Evolutionary conservation across 805 yeast genomes (phyloP), one percentile per base, ranked within the genome.

Genomic region (Saccharomyces eubayanus): DNA sequence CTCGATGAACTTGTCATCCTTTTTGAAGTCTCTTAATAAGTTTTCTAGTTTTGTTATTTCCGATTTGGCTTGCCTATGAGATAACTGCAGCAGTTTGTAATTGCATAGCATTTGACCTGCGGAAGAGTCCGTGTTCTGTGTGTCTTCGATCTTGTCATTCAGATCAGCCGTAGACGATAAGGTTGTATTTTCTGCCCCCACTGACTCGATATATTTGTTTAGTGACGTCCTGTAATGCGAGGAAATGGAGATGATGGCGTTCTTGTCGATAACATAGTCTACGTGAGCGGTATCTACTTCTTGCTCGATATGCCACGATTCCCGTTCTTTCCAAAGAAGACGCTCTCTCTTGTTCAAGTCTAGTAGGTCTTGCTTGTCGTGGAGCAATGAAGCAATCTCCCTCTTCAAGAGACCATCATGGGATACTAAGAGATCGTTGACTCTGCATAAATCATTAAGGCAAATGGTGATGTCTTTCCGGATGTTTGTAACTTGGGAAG

Each of bases 381-480:
- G 50, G 21, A 49, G 47, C 21, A 64, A 48, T 9, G 31, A 28
- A 3, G 50, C 56, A 12, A 67, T 59, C 47, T 62, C 63, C 20
- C 49, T 58, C 46, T 54, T 61, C 12, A 67, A 56, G 28, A 61
- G 57, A 9, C 69, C 70, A 52, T 64, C 62, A 48, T 56, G 57
- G 1, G 64, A 55, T 2, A 62, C 60, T 12, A 66, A 54, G 57
- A 61, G 54, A 20, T 60, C 58, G 54, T 67, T 66, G 31, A 67
- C 47, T 10, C 47, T 59, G 45, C 57, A 57, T 29, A 66, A 31
- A 53, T 68, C 71, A 47, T 64, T 62, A 27, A 66, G 57, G 47
- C 70, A 66, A 3, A 64, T 60, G 36, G 56, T 49, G 31, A 68
- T 63, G 52, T 67, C 69, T 5, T 51, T 60, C 31, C 72, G 54